Percentiles rank a stretch among this genome's conserved stretches.
These are phyloP conservation scores for Boletellus sp. DNA, from an alignment of 768 basidiomycete species.

Conservation along the genomic window DNA sequence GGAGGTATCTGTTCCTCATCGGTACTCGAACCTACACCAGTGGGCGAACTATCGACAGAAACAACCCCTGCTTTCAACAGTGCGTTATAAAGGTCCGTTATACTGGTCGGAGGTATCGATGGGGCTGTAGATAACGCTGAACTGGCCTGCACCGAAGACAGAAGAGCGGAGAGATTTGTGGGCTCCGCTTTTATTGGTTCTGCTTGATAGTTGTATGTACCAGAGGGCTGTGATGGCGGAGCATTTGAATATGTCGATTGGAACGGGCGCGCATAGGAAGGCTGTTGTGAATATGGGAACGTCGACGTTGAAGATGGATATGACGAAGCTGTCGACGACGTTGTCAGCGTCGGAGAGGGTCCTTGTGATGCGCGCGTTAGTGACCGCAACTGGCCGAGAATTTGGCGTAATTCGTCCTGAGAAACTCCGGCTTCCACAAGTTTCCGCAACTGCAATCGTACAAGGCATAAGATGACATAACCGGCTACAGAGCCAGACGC, in stretches of 20 bases:
- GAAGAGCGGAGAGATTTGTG: constrained; percentile 28
- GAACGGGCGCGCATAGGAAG: constrained; percentile 27
- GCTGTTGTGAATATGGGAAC: constrained; percentile 31
- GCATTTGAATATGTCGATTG: constrained; percentile 31
- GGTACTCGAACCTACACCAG: constrained; percentile 40
- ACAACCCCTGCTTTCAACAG: constrained; percentile 81
- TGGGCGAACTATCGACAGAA: constrained; percentile 49
- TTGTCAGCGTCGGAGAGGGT: constrained; percentile 30
- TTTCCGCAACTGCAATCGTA: constrained; percentile 50
- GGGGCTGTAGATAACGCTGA: constrained; percentile 22
- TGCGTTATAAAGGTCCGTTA: constrained; percentile 59
- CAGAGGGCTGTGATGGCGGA: constrained; percentile 32
- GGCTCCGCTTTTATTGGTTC: constrained; percentile 29
- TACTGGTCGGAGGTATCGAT: constrained; percentile 33
- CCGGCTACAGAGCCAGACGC: background rate
- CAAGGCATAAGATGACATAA: constrained; percentile 5
- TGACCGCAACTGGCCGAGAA: constrained; percentile 64
- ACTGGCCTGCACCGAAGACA: constrained; percentile 25
- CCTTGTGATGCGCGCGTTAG: constrained; percentile 45
- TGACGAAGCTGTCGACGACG: constrained; percentile 26
- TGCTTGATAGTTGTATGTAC: constrained; percentile 24
- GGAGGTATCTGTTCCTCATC: constrained; percentile 26
- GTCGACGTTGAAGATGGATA: constrained; percentile 23
- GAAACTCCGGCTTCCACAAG: constrained; percentile 79
- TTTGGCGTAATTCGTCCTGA: constrained; percentile 74